Base-by-base conservation (phyloP, 2,329 filamentous ascomycete species). In the Zasmidium cellare region DNA sequence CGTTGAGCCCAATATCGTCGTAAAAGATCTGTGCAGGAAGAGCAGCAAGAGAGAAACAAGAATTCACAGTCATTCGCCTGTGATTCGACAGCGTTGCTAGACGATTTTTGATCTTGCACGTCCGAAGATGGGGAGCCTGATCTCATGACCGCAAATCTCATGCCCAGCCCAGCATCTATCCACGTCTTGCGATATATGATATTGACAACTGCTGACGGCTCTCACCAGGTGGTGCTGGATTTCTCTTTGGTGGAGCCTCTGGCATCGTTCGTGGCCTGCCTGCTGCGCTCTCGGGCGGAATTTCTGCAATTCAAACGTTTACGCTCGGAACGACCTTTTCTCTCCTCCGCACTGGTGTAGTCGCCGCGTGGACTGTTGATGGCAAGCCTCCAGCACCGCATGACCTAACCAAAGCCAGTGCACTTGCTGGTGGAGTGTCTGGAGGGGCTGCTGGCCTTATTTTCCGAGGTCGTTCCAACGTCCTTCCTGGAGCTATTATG, bases 241-340 rank as follows among this genome's bases (percentile, higher is more conserved):
- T 96, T 48, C 74, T 76, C 18, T 64, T 77, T 52, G 79, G 79
- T 41, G 75, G 77, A 52, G 71, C 77, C 50, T 72, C 73, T 51
- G 79, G 79, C 28, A 78, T 79, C 18, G 59, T 92, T 49, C 83
- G 86, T 57, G 87, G 88, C 18, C 84, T 83, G 14, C 87, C 90
- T 3, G 81, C 84, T 3, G 72, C 85, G 2, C 75, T 93, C 6
- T 93, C 91, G 75, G 87, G 90, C 0, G 66, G 88, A 12, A 82
- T 87, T 38, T 87, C 88, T 20, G 89, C 90, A 18, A 79, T 90
- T 44, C 91, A 96, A 76, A 96, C 90, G 84, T 91, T 91, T 74
- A 82, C 84, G 45, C 81, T 96, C 41, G 91, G 91, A 35, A 85
- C 83, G 48, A 89, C 85, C 16, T 97, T 87, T 71, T 93, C 87